Conservation (phyloP, 768 basidiomycete species). For the Tulasnella sp. region DNA sequence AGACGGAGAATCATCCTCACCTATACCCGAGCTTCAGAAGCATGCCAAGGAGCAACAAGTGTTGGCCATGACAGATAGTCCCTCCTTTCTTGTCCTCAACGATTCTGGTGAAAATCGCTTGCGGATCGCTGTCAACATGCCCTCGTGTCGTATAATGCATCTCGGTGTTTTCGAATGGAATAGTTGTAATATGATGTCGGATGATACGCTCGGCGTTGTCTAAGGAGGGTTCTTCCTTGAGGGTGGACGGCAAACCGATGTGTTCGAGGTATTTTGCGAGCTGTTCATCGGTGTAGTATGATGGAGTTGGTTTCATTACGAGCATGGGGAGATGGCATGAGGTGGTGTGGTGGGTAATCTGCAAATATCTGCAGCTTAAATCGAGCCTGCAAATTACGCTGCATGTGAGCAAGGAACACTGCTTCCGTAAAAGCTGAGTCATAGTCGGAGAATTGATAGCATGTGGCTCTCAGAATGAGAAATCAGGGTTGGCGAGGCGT, state of each 20-base stretch:
- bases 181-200: neutral
- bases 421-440: too few relatives aligned
- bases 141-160: conserved; percentile 2
- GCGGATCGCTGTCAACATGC: neutral
- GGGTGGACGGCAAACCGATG: neutral
- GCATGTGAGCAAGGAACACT: too few relatives aligned
- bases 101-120: neutral
- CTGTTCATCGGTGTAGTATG: conserved; percentile 9
- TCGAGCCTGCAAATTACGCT: too few relatives aligned
- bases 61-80: neutral
- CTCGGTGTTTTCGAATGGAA: conserved; percentile 13
- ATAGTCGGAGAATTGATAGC: too few relatives aligned
- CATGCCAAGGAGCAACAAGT: conserved; percentile 5
- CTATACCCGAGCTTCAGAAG: conserved; percentile 8
- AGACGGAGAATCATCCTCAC: neutral
- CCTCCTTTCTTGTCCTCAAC: conserved; percentile 1
- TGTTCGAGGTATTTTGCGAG: neutral
- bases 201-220: neutral
- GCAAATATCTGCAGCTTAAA: too few relatives aligned
- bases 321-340: neutral
- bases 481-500: too few relatives aligned
- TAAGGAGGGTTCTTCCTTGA: conserved; percentile 1
- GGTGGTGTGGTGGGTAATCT: too few relatives aligned
- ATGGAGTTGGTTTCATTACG: neutral
- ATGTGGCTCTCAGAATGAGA: too few relatives aligned